Conservation (phyloP, 2,329 filamentous ascomycete species). For the Gnomoniopsis smithogilvyi region DNA sequence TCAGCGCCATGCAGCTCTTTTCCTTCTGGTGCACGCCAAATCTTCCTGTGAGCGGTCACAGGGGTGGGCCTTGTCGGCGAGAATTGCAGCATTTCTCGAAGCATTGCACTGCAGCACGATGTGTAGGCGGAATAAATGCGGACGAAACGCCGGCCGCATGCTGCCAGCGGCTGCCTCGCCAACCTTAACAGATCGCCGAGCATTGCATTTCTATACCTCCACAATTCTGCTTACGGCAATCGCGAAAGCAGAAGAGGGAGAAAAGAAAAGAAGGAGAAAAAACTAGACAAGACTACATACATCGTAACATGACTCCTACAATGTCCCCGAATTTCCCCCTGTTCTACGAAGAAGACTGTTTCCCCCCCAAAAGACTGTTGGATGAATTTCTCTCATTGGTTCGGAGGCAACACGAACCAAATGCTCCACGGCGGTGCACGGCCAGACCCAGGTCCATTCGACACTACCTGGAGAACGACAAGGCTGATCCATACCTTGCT, state of each 20-base stretch:
- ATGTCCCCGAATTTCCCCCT: too few relatives aligned
- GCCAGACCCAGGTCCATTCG: not conserved
- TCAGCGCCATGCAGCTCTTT: conserved; percentile 2
- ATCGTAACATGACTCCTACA: too few relatives aligned
- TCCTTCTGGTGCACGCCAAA: not conserved
- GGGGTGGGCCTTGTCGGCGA: conserved; percentile 12
- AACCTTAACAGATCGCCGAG: not conserved
- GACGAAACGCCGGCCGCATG: too few relatives aligned
- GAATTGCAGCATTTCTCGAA: conserved; percentile 6
- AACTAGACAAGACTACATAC: too few relatives aligned
- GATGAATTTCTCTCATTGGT: not conserved
- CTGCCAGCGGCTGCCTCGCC: not conserved
- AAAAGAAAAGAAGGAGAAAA: too few relatives aligned
- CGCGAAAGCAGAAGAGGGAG: too few relatives aligned
- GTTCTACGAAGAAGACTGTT: too few relatives aligned
- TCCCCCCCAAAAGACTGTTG: not conserved
- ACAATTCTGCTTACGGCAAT: too few relatives aligned
- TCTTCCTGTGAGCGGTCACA: not conserved
- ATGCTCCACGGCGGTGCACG: not conserved
- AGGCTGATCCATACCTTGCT: not conserved
- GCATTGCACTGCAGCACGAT: not conserved
- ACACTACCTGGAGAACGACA: not conserved
- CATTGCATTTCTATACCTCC: not conserved
- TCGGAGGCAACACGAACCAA: not conserved
- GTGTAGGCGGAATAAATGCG: not conserved